Base-by-base conservation (phyloP, 2,329 filamentous ascomycete species). In the Calonectria hongkongensis region DNA sequence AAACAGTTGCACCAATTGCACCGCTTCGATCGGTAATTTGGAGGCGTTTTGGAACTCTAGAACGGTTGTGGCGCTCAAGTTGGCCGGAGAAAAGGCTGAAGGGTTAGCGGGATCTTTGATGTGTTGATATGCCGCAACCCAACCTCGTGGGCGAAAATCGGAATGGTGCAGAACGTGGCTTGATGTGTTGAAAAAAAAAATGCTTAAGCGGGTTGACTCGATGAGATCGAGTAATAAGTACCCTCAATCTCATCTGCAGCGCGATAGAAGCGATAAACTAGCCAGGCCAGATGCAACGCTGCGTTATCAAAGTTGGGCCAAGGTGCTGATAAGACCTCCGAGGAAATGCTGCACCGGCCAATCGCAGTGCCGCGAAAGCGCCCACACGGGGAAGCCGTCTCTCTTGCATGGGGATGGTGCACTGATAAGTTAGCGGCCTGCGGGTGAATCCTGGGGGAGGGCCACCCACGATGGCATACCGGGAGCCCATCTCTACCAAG, bases 181-280 rank as follows among this genome's bases (percentile, higher is more conserved):
- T 47, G 7, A 41, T 21, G 28, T 60, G 47, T 65, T 43, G 60
- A 21, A 28, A 25, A 21, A 21, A 21, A 21, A 60, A 8, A 60
- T 36, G 54, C 54, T 60, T 60, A 21, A 39, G 68, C 71, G 45
- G 60, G 77, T 76, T 87, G 85, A 86, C 85, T 86, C 85, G 85
- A 86, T 86, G 80, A 79, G 80, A 86, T 86, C 82, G 83, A 85
- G 85, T 86, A 86, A 86, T 76, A 71, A 50, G 67, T 78, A 60
- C 54, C 78, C 73, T 62, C 73, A 62, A 43, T 68, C 66, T 39
- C 48, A 62, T 67, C 43, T 28, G 66, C 36, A 30, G 51, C n/a
- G 68, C 66, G 60, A 73, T 51, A 47, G 51, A 63, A 58, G 72
- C 73, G 76, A 79, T 64, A 64, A 60, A 64, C 75, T 79, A 79